These are phyloP conservation scores for Lasiodiplodia gonubiensis DNA, from an alignment of 2,329 filamentous ascomycete species.

Conservation along the genomic window DNA sequence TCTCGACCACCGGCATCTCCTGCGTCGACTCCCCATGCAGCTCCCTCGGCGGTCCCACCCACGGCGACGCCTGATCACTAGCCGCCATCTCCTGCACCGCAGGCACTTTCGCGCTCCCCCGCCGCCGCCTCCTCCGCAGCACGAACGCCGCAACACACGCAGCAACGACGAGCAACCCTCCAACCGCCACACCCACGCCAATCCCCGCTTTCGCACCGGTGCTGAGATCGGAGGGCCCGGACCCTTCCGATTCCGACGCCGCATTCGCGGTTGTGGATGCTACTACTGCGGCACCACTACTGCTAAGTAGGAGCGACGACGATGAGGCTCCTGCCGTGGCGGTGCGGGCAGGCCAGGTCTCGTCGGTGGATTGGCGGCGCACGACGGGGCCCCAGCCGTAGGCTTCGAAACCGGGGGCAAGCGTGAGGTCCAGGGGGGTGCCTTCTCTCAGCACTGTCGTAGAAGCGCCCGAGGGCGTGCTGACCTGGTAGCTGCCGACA, in stretches of 20 bases:
- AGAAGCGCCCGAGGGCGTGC: too few species aligned
- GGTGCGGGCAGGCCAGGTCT: not conserved
- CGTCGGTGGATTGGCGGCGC: not conserved
- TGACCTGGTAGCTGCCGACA: too few species aligned
- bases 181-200: not conserved
- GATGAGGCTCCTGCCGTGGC: not conserved
- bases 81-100: not conserved
- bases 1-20: too few species aligned
- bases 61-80: too few species aligned
- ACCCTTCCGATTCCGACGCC: not conserved
- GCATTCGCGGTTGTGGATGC: not conserved
- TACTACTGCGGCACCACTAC: too few species aligned
- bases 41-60: too few species aligned
- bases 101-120: not conserved
- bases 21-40: too few species aligned
- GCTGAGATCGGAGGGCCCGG: not conserved
- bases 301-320: not conserved
- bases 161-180: not conserved
- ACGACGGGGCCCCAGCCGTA: not conserved
- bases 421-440: too few species aligned
- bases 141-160: not conserved
- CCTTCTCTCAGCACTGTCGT: too few species aligned
- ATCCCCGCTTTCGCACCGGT: not conserved
- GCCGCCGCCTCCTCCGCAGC: not conserved
- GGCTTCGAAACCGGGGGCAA: not conserved